Evolutionary conservation across 441 rosid species (phyloP).

Genomic region (Adansonia gregorii): DNA sequence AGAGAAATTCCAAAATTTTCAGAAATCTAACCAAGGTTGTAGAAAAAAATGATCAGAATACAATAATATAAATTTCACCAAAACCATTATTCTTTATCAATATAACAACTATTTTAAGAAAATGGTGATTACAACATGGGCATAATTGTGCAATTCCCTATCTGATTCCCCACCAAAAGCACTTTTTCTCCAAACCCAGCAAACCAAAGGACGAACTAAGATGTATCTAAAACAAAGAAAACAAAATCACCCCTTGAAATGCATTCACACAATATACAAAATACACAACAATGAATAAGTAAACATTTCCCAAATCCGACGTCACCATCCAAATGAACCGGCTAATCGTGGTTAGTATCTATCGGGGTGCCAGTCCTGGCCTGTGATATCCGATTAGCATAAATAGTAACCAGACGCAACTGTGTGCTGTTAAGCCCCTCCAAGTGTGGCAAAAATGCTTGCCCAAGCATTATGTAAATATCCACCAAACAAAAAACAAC

Average conservation of each 20-base stretch:
- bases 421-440: slow-evolving; percentile 94
- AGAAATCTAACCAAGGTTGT: background rate
- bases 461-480: slow-evolving; percentile 95
- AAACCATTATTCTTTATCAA: slow-evolving; percentile 30
- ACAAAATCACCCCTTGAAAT: slow-evolving; percentile 12
- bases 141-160: slow-evolving; percentile 25
- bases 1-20: background rate
- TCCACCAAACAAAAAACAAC: slow-evolving; percentile 99
- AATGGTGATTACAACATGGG: slow-evolving; percentile 41
- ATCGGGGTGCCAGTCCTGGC: slow-evolving; percentile 81
- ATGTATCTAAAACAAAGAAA: too few species aligned
- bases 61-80: background rate
- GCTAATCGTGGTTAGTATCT: slow-evolving; percentile 50
- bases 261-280: slow-evolving; percentile 63
- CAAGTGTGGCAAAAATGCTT: slow-evolving; percentile 93
- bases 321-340: slow-evolving; percentile 20
- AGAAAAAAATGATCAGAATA: background rate
- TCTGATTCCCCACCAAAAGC: slow-evolving; percentile 19
- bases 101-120: slow-evolving; percentile 25
- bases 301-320: slow-evolving; percentile 29
- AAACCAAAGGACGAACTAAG: too few species aligned
- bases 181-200: slow-evolving; percentile 41
- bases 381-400: slow-evolving; percentile 96
- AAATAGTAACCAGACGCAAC: slow-evolving; percentile 88
- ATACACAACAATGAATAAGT: slow-evolving; percentile 41